Base-by-base conservation (phyloP, 768 basidiomycete genomes). In the Sarcodon aspratus region DNA sequence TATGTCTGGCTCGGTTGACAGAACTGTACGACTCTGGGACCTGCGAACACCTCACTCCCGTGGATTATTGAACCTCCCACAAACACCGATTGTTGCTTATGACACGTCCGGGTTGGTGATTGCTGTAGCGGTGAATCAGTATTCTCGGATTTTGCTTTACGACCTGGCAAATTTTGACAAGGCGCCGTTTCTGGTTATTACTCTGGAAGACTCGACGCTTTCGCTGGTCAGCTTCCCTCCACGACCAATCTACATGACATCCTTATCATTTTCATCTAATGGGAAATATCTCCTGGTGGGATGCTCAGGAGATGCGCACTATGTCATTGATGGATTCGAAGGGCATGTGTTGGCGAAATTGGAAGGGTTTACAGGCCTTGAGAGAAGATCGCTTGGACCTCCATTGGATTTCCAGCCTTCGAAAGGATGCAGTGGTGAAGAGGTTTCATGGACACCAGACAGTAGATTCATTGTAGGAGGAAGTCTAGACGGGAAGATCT, bases 11-110 rank as follows among this genome's bases (percentile, higher is more conserved):
- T 89, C 94, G 0, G 70, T 89, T 62, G 96, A 99, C 70, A 89
- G 85, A 59, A 97, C 93, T 1, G 94, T 98, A 15, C 80, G 95
- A 27, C 67, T 98, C 13, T 99, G 96, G 96, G 96, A 99, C 66
- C 74, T 97, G 36, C 82, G 94, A 42, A 70, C 81, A 10, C 79
- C 82, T 0, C 69, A 71, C 18, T 92, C 90, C 60, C 76, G 85
- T 49, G 93, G 93, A 21, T 71, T 85, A 27, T 70, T 93, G 48
- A 79, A 79, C 57, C 72, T 93, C 15, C 85, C 85, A 9, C 74
- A 81, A 6, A 64, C 78, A 12, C 86, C 92, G 12, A 75, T 91
- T 49, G 74, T 91, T 15, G 87, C 91, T 5, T 93, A 93, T 63
- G 91, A 94, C 61, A 69, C 80, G 3, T 74, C 80, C 6, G 90